Percentiles rank a stretch among this genome's conserved stretches.
Conservation (phyloP, 2,329 filamentous ascomycete genomes). For the Orbilia ellipsospora region DNA sequence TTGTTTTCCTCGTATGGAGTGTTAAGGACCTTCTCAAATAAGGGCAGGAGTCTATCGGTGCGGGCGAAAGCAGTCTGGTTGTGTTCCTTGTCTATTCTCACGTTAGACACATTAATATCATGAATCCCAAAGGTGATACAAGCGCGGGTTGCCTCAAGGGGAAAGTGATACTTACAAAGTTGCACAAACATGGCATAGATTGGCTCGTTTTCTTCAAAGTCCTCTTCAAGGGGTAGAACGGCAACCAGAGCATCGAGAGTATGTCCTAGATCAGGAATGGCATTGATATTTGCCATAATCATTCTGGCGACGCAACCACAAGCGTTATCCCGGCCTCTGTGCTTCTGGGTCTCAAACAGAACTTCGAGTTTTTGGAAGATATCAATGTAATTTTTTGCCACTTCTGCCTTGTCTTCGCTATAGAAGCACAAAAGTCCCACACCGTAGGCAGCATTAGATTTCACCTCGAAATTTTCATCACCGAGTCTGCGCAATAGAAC, state of each 20-base stretch:
- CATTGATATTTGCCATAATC: constrained; percentile 88
- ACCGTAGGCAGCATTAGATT: constrained; percentile 94
- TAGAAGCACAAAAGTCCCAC: constrained; percentile 85
- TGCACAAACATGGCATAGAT: constrained; percentile 90
- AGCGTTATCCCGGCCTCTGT: constrained; percentile 89
- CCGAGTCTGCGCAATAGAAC: constrained; percentile 85
- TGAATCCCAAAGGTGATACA: constrained; percentile 33
- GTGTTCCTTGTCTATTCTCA: constrained; percentile 70
- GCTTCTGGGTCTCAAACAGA: constrained; percentile 76
- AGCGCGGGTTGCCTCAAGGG: background rate
- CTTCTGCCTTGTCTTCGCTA: constrained; percentile 78
- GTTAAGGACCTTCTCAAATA: constrained; percentile 78
- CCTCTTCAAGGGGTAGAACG: constrained; percentile 86
- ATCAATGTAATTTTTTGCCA: constrained; percentile 78
- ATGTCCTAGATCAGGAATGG: constrained; percentile 73
- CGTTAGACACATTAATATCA: constrained; percentile 21
- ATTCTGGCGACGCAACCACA: constrained; percentile 90
- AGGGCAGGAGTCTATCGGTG: constrained; percentile 74
- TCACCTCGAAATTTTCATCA: constrained; percentile 90
- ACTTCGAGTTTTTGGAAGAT: constrained; percentile 89
- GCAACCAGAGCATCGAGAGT: constrained; percentile 83
- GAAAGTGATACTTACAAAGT: constrained; percentile 72
- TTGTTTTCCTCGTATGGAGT: constrained; percentile 75
- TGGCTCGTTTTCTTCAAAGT: constrained; percentile 95
- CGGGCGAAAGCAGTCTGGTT: constrained; percentile 77